Evolutionary conservation across 129 eudicot genomes (phyloP).

Genomic region (Glebionis coronaria): DNA sequence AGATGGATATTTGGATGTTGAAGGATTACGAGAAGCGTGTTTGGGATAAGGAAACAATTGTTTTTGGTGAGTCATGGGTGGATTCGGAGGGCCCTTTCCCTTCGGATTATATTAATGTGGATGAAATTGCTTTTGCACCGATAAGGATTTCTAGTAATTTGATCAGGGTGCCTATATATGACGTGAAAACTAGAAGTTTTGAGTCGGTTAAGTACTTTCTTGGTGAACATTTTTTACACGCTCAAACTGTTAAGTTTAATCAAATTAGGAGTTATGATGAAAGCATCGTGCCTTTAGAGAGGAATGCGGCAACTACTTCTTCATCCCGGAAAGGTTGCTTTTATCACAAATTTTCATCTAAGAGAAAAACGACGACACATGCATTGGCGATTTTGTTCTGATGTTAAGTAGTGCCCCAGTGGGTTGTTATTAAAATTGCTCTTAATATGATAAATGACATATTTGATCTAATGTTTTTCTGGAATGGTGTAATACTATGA

Average conservation of each 20-base stretch:
- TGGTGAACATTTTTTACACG: not conserved
- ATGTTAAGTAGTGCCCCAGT: too few species aligned
- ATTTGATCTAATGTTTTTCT: too few species aligned
- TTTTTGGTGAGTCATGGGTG: not conserved
- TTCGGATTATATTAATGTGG: not conserved
- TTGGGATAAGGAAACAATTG: constrained; percentile 4
- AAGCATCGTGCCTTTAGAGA: not conserved
- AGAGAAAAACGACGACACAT: too few species aligned
- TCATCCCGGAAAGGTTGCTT: not conserved
- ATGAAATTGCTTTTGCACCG: not conserved
- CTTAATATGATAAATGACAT: too few species aligned
- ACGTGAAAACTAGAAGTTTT: not conserved
- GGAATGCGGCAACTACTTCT: not conserved
- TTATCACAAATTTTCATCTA: too few species aligned
- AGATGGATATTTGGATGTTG: not conserved
- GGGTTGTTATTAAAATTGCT: too few species aligned
- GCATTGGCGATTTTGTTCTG: too few species aligned
- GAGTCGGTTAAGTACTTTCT: not conserved
- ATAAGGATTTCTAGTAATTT: not conserved
- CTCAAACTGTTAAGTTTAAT: not conserved
- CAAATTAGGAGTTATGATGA: not conserved
- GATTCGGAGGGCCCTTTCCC: not conserved
- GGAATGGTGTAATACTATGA: too few species aligned
- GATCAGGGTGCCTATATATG: not conserved
- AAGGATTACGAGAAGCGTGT: not conserved